phyloP scores from a whole-genome alignment of 192 early-diverging fungal species.

The Dispira parvispora region DNA sequence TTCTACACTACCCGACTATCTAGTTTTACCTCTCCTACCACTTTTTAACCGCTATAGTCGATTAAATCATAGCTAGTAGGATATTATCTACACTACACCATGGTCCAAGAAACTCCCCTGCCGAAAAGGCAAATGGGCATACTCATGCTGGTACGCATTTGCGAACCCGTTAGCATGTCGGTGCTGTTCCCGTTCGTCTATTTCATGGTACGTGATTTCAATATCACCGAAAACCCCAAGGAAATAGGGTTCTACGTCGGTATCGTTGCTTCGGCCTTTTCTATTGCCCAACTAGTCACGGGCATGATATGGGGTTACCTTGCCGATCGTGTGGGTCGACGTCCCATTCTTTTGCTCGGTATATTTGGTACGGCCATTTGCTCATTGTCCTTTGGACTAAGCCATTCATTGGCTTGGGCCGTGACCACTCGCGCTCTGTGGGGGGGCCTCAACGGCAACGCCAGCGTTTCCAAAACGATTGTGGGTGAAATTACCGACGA shows the following conservation, averaged over 20 bases:
- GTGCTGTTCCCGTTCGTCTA: slow-evolving; percentile 74
- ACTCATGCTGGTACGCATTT: slow-evolving; percentile 19
- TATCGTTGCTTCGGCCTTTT: slow-evolving; percentile 30
- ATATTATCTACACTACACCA: too few relatives aligned
- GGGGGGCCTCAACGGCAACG: slow-evolving; percentile 56
- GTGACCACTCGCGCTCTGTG: slow-evolving; percentile 40
- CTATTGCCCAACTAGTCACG: slow-evolving; percentile 29
- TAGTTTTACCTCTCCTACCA: too few relatives aligned
- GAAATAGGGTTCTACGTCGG: slow-evolving; percentile 63
- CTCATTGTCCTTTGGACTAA: slow-evolving; percentile 54
- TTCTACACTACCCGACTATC: too few relatives aligned
- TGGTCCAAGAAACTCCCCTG: slow-evolving; percentile 20
- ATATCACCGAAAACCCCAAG: slow-evolving; percentile 47
- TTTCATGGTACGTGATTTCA: slow-evolving; percentile 59
- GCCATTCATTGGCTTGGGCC: slow-evolving; percentile 36
- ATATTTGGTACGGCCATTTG: slow-evolving; percentile 58
- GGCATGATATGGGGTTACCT: slow-evolving; percentile 53
- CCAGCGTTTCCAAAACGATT: slow-evolving; percentile 66
- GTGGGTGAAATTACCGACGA: slow-evolving; percentile 74
- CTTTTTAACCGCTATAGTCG: too few relatives aligned
- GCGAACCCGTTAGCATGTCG: slow-evolving; percentile 52
- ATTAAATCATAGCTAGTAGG: too few relatives aligned
- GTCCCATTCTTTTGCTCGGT: slow-evolving; percentile 64
- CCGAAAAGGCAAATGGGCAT: slow-evolving; percentile 20
- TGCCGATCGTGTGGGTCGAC: slow-evolving; percentile 65